Base-by-base conservation (phyloP, 176 grass and related monocot genomes). In the Pontederia crassipes region DNA sequence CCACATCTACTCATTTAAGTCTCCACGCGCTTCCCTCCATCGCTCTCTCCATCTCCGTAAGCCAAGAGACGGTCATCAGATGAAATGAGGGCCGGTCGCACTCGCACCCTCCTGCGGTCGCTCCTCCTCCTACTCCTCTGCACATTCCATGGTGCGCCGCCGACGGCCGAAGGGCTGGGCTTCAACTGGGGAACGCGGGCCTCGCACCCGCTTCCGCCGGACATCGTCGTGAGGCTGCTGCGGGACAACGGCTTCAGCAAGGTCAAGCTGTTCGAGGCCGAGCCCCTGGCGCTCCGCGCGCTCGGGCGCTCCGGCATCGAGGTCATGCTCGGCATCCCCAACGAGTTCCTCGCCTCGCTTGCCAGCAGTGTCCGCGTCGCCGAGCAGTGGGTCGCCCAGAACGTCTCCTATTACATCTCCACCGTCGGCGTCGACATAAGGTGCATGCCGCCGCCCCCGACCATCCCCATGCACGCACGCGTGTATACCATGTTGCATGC, bases 241-340 rank as follows among this genome's bases (percentile, higher is more conserved):
- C 61, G 17, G 8, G 93, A 92, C 80, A 98, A 95, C 54, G 85
- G 85, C 24, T 82, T 88, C 72, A 62, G 68, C 69, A 85, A 82
- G 71, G 85, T 82, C 7, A 98, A 98, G 81, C 71, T 98, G 10
- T 98, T 98, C 64, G 93, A 98, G 79, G 84, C 93, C 9, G 87
- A 92, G 17, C 16, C 66, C 1, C 2, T 4, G 0, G 87, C 81
- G 47, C 73, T 98, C 12, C 67, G 70, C 0, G 93, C 84, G 17
- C 81, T 98, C 1, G 93, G 88, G 1, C 72, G 86, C 72, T 81
- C 93, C 0, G 88, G 88, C 55, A 81, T 98, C 58, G 81, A 98
- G 79, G 93, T 98, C 73, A 98, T 92, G 93, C 7, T 98, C 28
- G 93, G 88, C 62, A 79, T 98, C 51, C 93, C 93, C 56, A 98